phyloP scores from a whole-genome alignment of 192 early-diverging fungal genomes.

The Podila minutissima region DNA sequence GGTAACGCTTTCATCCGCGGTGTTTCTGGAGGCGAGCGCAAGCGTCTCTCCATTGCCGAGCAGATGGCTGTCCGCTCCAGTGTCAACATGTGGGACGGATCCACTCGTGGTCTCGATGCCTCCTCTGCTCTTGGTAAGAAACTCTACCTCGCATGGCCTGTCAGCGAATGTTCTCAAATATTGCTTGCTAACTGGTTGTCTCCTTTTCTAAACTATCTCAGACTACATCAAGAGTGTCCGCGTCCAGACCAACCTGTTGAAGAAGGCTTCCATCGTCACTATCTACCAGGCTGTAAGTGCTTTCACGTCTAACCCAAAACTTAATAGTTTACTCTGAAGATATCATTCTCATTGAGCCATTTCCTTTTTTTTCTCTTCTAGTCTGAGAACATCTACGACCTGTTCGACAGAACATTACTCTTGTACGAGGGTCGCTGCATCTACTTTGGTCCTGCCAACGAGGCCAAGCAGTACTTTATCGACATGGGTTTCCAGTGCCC shows the following conservation, averaged over 20 bases:
- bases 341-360: background rate
- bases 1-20: constrained; percentile 82
- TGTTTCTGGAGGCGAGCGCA: constrained; percentile 84
- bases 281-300: constrained; percentile 78
- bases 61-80: constrained; percentile 68
- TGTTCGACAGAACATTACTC: constrained; percentile 77
- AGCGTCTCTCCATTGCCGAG: constrained; percentile 82
- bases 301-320: constrained; percentile 14
- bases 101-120: constrained; percentile 78
- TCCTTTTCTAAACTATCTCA: constrained; percentile 17
- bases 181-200: constrained; percentile 53
- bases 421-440: constrained; percentile 73
- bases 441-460: constrained; percentile 71
- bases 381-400: constrained; percentile 78
- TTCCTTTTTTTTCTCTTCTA: constrained; percentile 52
- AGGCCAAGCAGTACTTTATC: constrained; percentile 71
- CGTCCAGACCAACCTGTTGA: constrained; percentile 56
- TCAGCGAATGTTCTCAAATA: background rate
- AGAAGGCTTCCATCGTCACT: constrained; percentile 71
- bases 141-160: constrained; percentile 59
- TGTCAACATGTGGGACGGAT: constrained; percentile 74
- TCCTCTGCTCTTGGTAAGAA: constrained; percentile 69
- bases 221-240: constrained; percentile 1
- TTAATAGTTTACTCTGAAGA: constrained; percentile 31
- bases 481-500: constrained; percentile 70